Conservation (phyloP, 2,329 filamentous ascomycete genomes). For the Calcarisporium arbuscula region DNA sequence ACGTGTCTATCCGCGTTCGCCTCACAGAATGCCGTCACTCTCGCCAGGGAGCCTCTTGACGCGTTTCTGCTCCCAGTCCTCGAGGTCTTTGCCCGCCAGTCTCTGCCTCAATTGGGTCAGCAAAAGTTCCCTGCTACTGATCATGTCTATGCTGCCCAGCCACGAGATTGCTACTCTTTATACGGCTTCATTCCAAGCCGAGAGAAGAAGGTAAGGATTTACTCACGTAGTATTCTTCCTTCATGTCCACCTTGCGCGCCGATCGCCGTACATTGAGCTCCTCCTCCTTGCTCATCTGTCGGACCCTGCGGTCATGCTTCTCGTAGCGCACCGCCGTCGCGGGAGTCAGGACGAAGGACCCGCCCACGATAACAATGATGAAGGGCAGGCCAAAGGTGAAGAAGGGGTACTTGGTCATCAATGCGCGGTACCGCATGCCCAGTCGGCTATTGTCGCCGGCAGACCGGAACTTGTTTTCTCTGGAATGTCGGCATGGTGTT, state of each 20-base stretch:
- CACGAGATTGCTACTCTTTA: no score
- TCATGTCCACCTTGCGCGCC: conserved; percentile 67
- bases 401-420: conserved; percentile 77
- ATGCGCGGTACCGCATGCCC: conserved; percentile 68
- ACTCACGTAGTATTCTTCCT: conserved; percentile 82
- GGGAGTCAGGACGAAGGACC: conserved; percentile 89
- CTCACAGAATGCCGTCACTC: conserved; percentile 69
- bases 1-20: neutral
- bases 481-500: conserved; percentile 50
- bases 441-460: conserved; percentile 61
- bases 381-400: conserved; percentile 92
- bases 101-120: conserved; percentile 15
- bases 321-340: conserved; percentile 93
- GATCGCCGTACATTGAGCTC: conserved; percentile 72
- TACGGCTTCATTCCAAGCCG: no score
- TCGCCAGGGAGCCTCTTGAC: conserved; percentile 87
- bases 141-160: no score
- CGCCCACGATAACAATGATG: conserved; percentile 79
- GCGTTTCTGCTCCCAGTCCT: conserved; percentile 95
- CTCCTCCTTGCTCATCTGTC: conserved; percentile 79
- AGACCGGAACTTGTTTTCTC: conserved; percentile 64
- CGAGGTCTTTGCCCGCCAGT: conserved; percentile 73
- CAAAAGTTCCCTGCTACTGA: neutral
- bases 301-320: conserved; percentile 82
- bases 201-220: conserved; percentile 5